Evolutionary conservation across 2,329 filamentous ascomycete genomes (phyloP), one percentile per base, ranked within the genome.

Genomic region (Beauveria caledonica): DNA sequence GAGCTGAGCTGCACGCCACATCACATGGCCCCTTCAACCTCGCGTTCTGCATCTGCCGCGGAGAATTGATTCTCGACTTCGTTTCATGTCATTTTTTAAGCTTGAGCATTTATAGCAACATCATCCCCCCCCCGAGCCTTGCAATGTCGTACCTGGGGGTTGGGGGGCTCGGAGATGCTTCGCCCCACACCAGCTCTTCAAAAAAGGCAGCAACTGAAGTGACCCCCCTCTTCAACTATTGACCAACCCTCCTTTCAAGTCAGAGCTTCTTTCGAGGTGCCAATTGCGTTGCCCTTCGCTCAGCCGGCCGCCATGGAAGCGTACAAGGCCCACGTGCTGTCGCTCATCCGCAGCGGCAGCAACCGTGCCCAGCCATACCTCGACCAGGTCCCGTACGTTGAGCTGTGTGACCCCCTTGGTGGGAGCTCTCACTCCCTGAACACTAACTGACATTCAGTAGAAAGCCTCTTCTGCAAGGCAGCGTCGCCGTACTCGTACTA

Each of bases 401-500:
- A 36, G 11, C 33, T 36, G 33, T 36, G 48, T 19, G 13, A 9
- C 50, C 10, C 21, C 29, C 46, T 13, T 23, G 25, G 3, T 23
- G 23, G 9, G 6, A 45, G n/a, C n/a, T 8, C 13, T n/a, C 7
- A 19, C n/a, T 25, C n/a, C n/a, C 11, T 19, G 4, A 39, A 44
- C 21, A 54, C 6, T 5, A 25, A 11, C 27, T 27, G 48, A 52
- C 21, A n/a, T 2, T 33, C n/a, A 9, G 9, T 56, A 74, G 72
- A 9, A 65, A 67, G 54, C 61, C 63, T 5, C 58, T 63, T 1
- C 52, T 74, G 19, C 72, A 74, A 46, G 64, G 68, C 19, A 50
- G 66, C 29, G 68, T 66, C 51, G 67, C 72, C 33, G 33, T 70
- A 11, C 7, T 71, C 50, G 69, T 68, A n/a, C 63, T 76, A 49